Conservation (phyloP, 495 filamentous ascomycete species). For the Hypoxylon fragiforme region DNA sequence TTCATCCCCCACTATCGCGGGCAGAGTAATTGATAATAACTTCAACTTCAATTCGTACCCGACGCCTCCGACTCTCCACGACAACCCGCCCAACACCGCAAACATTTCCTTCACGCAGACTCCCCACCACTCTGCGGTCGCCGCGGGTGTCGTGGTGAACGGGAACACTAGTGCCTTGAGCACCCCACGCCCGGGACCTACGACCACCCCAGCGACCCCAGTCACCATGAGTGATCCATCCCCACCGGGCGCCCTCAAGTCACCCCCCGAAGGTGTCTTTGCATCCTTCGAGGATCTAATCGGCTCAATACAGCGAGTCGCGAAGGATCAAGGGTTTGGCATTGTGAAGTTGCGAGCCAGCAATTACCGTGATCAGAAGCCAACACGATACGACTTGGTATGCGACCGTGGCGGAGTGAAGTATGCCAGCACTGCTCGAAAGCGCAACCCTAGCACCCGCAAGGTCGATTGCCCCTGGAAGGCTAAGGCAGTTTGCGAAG, state of each 20-base stretch:
- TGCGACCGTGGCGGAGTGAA: constrained; percentile 58
- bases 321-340: constrained; percentile 54
- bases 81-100: constrained; percentile 19
- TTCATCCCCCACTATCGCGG: background rate
- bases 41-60: constrained; percentile 1
- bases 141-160: constrained; percentile 38
- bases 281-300: constrained; percentile 51
- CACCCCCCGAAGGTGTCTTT: constrained; percentile 53
- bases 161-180: constrained; percentile 44
- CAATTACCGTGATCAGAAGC: constrained; percentile 56
- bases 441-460: constrained; percentile 55
- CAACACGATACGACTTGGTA: constrained; percentile 55
- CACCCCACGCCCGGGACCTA: constrained; percentile 38
- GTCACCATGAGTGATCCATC: constrained; percentile 38
- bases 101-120: constrained; percentile 38
- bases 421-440: constrained; percentile 57
- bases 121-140: constrained; percentile 39
- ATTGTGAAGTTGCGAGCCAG: constrained; percentile 55
- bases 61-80: constrained; percentile 4
- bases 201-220: constrained; percentile 30
- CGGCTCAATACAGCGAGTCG: constrained; percentile 45
- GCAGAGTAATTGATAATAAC: background rate
- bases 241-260: constrained; percentile 43
- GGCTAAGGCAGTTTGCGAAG: constrained; percentile 57
- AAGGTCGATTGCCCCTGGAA: constrained; percentile 58